A percentile compares a stretch with the other conserved stretches of the same genome.
phyloP scores from a whole-genome alignment of 768 basidiomycete genomes.

The Kwoniella pini region DNA sequence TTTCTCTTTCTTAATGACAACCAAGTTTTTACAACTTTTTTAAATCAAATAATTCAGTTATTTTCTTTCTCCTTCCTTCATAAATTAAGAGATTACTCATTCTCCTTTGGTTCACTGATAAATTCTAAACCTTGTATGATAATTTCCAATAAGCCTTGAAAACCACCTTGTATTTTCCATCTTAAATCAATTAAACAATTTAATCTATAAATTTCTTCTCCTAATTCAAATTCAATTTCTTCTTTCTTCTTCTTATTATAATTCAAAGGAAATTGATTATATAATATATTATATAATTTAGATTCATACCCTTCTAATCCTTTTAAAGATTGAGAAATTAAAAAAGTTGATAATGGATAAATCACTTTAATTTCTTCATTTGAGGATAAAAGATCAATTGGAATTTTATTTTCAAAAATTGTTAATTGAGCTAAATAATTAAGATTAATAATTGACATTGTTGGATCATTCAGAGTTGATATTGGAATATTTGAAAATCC shows the following conservation, averaged over 20 bases:
- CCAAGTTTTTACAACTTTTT: too few relatives aligned
- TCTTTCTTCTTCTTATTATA: not conserved
- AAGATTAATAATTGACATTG: constrained; percentile 30
- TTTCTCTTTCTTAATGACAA: too few relatives aligned
- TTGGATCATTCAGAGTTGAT: constrained; percentile 28
- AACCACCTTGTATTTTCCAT: not conserved
- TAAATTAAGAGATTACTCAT: not conserved
- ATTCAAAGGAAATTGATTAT: not conserved
- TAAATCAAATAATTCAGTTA: too few relatives aligned
- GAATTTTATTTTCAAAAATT: not conserved
- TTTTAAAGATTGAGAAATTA: not conserved
- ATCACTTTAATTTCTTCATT: not conserved
- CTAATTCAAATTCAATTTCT: constrained; percentile 5
- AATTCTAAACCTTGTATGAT: not conserved
- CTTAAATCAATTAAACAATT: constrained; percentile 4
- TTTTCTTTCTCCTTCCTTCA: too few relatives aligned
- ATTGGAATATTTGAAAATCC: constrained; percentile 18
- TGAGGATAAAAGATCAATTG: not conserved
- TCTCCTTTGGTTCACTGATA: not conserved
- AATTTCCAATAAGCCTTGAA: not conserved
- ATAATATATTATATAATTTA: constrained; percentile 5
- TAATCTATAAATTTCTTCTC: constrained; percentile 19
- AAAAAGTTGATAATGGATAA: constrained; percentile 19
- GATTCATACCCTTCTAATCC: not conserved
- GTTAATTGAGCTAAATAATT: constrained; percentile 16